phyloP scores from a whole-genome alignment of 345 rosid species.

The Syzygium aromaticum region DNA sequence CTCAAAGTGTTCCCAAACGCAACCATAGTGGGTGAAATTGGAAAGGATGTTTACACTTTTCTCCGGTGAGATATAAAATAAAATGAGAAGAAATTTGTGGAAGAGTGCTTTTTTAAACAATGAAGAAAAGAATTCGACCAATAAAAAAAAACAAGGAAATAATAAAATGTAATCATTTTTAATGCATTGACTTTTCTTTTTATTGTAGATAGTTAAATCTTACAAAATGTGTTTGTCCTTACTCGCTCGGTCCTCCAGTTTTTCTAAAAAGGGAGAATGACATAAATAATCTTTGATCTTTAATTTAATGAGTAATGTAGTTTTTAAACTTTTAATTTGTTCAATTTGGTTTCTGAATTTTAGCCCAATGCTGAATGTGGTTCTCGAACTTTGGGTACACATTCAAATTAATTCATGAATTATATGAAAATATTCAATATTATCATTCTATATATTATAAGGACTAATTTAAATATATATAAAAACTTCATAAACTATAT shows the following conservation, averaged over 20 bases:
- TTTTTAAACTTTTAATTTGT: no score
- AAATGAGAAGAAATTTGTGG: neutral
- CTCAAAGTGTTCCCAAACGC: no score
- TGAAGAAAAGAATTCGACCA: neutral
- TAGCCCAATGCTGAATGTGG: no score
- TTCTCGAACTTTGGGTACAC: no score
- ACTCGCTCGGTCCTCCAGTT: neutral
- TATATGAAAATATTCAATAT: no score
- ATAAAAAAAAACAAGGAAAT: neutral
- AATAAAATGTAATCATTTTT: neutral
- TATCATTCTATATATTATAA: no score
- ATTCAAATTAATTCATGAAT: no score
- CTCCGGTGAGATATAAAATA: neutral
- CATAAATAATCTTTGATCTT: no score
- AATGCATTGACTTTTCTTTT: neutral
- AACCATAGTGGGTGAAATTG: neutral
- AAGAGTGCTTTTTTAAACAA: neutral
- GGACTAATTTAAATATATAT: no score
- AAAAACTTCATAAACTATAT: no score
- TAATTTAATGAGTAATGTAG: no score
- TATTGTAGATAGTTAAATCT: neutral
- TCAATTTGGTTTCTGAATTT: no score
- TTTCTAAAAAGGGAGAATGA: neutral
- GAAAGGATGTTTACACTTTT: neutral
- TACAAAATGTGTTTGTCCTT: neutral